Evolutionary conservation across 2,329 filamentous ascomycete genomes (phyloP).

Genomic region (Corinectria fuckeliana): DNA sequence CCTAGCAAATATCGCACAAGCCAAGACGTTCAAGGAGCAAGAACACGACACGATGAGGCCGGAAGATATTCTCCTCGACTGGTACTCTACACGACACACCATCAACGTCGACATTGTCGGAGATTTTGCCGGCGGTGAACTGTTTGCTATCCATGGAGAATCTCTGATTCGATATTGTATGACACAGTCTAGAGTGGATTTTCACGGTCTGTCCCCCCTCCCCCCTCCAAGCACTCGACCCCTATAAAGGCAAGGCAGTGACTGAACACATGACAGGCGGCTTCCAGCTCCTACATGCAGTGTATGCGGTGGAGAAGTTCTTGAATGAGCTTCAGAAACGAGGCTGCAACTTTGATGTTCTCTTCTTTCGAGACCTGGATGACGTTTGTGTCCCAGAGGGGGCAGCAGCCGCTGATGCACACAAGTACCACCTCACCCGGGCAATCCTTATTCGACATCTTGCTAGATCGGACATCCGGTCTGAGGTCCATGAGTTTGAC

Average conservation of each 20-base stretch:
- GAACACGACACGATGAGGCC: background rate
- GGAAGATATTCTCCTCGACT: constrained; percentile 10
- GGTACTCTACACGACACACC: constrained; percentile 12
- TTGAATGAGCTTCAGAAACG: constrained; percentile 64
- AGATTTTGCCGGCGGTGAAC: constrained; percentile 76
- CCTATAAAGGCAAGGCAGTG: background rate
- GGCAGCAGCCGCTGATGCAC: constrained; percentile 12
- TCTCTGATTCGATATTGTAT: constrained; percentile 72
- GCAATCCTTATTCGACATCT: constrained; percentile 71
- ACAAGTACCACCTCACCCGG: constrained; percentile 68
- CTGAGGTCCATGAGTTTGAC: constrained; percentile 51
- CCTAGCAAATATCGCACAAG: background rate
- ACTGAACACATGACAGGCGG: constrained; percentile 51
- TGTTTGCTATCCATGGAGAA: constrained; percentile 77
- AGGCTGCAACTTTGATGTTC: constrained; percentile 73
- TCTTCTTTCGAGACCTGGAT: constrained; percentile 69
- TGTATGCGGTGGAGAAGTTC: constrained; percentile 72
- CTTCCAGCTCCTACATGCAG: constrained; percentile 74
- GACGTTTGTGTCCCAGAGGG: constrained; percentile 60
- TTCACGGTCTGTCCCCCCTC: constrained; percentile 50
- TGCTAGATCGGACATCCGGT: constrained; percentile 9
- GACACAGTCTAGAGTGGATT: constrained; percentile 67
- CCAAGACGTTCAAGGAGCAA: background rate
- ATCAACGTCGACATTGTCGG: constrained; percentile 68
- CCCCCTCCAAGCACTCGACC: too few relatives aligned